Conservation (phyloP, 495 filamentous ascomycete genomes). For the Aspergillus taichungensis region DNA sequence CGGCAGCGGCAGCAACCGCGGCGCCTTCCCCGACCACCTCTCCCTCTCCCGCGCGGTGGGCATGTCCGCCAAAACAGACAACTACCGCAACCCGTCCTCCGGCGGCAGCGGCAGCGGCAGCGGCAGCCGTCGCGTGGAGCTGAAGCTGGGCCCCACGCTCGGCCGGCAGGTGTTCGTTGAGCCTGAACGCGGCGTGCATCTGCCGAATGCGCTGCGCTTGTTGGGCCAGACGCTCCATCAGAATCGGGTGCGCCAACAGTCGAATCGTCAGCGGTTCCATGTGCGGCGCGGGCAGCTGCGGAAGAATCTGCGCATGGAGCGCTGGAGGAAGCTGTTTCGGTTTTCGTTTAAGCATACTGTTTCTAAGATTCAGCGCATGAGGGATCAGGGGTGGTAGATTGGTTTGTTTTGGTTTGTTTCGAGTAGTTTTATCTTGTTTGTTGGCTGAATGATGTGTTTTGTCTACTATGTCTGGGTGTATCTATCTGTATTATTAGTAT, state of each 20-base stretch:
- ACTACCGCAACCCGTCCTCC: constrained; percentile 8
- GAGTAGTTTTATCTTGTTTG: background rate
- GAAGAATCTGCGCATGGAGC: constrained; percentile 24
- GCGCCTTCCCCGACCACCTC: constrained; percentile 7
- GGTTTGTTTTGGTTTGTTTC: background rate
- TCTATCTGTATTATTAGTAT: background rate
- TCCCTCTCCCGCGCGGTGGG: constrained; percentile 17
- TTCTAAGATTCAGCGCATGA: constrained; percentile 35
- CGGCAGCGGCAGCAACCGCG: background rate
- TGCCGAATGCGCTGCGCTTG: constrained; percentile 20
- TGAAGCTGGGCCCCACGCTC: constrained; percentile 35
- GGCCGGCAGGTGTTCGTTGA: constrained; percentile 33
- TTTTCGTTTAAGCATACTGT: constrained; percentile 36
- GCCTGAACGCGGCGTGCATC: constrained; percentile 27
- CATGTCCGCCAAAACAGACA: constrained; percentile 7
- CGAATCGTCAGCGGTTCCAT: constrained; percentile 27
- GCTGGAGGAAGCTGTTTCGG: constrained; percentile 38
- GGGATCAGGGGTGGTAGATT: constrained; percentile 36
- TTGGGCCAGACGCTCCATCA: constrained; percentile 15
- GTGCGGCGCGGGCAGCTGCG: constrained; percentile 28
- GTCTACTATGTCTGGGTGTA: constrained; percentile 1
- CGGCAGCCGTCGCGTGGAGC: constrained; percentile 8
- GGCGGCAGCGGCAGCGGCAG: background rate
- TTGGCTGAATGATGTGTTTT: background rate
- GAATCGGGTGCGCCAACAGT: constrained; percentile 21